Base-by-base conservation (phyloP, 352 stramenopile species). In the Pythium oligandrum region DNA sequence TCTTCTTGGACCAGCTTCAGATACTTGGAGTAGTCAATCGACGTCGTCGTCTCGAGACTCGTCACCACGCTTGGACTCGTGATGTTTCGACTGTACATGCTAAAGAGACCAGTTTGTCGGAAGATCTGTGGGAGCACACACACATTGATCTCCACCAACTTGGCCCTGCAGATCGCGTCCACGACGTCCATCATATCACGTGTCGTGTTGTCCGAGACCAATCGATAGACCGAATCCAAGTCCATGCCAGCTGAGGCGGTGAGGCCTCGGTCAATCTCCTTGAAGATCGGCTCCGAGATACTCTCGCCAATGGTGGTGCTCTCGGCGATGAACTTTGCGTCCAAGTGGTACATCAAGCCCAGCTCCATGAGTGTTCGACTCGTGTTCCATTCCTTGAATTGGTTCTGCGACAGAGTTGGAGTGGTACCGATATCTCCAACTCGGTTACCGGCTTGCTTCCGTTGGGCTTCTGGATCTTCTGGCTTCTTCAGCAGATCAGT, bases 51-150 rank as follows among this genome's bases (percentile, higher is more conserved):
- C 17, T 52, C 17, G 4, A 57, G 44, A 46, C 38, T 43, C 3
- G 51, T 57, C 12, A 57, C 37, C n/a, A 57, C 51, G 4, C 38
- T 51, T 9, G 51, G 51, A 32, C 38, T 51, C 32, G 47, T 53
- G 35, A 53, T 43, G 35, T 53, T 43, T 9, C 47, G 47, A 42
- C 31, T 26, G 47, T 53, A 53, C 47, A 53, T 53, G 35, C 47
- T 53, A 26, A 53, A 53, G 10, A 43, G 11, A 31, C 47, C 47
- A 32, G 47, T 34, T 33, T 57, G 51, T 11, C 51, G 51, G 38
- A 57, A 51, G 6, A 57, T 57, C 38, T 57, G 51, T 12, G 51
- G 51, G 17, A 57, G 51, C 44, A 57, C 38, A 32, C 51, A 57
- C 17, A 57, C 34, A 51, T n/a, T 32, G 36, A 51, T 40, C 37